A percentile compares a stretch with the other conserved stretches of the same genome.
Evolutionary conservation across 2,329 filamentous ascomycete species (phyloP).

Genomic region (Scytalidium sp.): DNA sequence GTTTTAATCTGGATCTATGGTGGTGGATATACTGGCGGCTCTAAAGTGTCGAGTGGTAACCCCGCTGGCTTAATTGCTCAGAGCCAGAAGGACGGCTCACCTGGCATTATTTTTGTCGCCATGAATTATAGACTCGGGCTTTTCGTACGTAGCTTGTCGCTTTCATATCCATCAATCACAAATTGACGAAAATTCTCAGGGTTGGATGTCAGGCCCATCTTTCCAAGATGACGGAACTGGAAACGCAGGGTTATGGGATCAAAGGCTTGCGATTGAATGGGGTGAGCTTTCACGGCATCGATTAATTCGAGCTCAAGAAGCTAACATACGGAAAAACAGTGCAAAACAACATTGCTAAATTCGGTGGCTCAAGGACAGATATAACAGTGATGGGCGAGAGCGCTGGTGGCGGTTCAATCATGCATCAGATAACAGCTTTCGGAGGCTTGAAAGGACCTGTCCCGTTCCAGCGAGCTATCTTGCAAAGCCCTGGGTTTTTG

Average conservation of each 20-base stretch:
- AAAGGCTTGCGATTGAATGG: constrained; percentile 48
- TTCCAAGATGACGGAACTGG: constrained; percentile 37
- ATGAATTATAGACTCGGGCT: constrained; percentile 34
- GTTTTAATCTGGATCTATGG: constrained; percentile 51
- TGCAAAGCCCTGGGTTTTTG: constrained; percentile 24
- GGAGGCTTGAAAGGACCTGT: constrained; percentile 33
- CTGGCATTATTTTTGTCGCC: constrained; percentile 33
- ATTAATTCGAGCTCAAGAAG: constrained; percentile 36
- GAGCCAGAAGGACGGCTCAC: constrained; percentile 23
- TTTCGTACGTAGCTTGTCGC: constrained; percentile 32
- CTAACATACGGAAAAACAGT: constrained; percentile 52
- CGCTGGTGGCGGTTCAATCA: constrained; percentile 47
- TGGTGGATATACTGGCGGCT: constrained; percentile 40
- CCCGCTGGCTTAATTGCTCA: constrained; percentile 36
- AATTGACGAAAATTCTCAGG: constrained; percentile 28
- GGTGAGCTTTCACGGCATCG: no score
- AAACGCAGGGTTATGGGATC: constrained; percentile 49
- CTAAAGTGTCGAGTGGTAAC: constrained; percentile 34
- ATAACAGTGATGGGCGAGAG: constrained; percentile 46
- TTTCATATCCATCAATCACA: constrained; percentile 47
- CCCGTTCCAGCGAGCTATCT: constrained; percentile 38
- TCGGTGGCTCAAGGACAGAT: constrained; percentile 46
- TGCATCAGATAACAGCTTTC: constrained; percentile 53
- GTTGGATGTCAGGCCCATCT: constrained; percentile 36
- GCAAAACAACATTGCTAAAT: constrained; percentile 46